Evolutionary conservation across 768 basidiomycete species (phyloP), one percentile per base, ranked within the genome.

Genomic region (Boletus sp.): DNA sequence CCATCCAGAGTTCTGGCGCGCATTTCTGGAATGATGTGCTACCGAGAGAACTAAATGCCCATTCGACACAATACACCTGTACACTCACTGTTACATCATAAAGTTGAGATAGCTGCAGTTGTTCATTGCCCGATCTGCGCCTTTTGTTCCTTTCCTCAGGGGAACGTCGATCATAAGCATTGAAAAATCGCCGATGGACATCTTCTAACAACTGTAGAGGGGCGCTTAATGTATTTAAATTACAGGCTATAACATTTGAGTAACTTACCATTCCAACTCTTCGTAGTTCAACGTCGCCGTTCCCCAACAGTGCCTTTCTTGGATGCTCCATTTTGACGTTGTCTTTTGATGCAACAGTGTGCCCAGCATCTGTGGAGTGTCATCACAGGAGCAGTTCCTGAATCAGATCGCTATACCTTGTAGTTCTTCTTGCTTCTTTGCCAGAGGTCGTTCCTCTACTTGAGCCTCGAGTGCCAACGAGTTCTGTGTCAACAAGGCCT

Each of bases 1-100:
- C 88, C 90, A 34, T 79, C 78, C n/a, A 98, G 78, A 0, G 91
- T 87, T 61, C 83, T 80, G 23, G 76, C 67, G 50, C 96, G 87
- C 70, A 96, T 79, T 50, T 77, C 75, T 14, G 92, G 91, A 48
- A 98, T 95, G 59, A 99, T 97, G 49, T 70, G 73, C 95, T 98
- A 62, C 7, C 38, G 37, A 60, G 37, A 59, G 25, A 45, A 33
- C 33, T 50, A 32, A 51, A 25, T 46, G 19, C 15, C 32, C 17
- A 32, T 48, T 41, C 32, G 34, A 32, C 9, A 27, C 7, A 46
- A 47, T n/a, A 39, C 27, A 44, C 38, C 35, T 19, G 14, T 23
- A 27, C n/a, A 75, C 81, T 58, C 61, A 96, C 93, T 57, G 87
- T 88, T 32, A 94, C 92, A 69, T 97, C 93, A 61, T 84, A 82